phyloP scores from a whole-genome alignment of 2,329 filamentous ascomycete genomes.

The Neobulgaria alba region DNA sequence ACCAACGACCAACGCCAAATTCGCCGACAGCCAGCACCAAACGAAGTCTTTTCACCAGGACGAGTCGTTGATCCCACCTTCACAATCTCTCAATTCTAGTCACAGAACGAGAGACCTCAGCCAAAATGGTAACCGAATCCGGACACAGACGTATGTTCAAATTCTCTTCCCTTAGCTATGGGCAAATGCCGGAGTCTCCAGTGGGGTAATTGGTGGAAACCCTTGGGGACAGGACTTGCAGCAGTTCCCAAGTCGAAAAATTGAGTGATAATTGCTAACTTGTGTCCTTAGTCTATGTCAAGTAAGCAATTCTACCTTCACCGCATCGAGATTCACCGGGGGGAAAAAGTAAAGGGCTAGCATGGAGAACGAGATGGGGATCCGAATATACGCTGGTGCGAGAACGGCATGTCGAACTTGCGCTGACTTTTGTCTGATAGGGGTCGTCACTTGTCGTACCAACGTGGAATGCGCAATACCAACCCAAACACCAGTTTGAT shows the following conservation, averaged over 20 bases:
- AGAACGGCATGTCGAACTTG: not conserved
- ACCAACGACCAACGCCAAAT: conserved; percentile 21
- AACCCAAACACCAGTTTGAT: conserved; percentile 88
- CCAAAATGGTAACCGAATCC: conserved; percentile 82
- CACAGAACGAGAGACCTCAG: conserved; percentile 40
- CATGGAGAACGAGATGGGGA: not conserved
- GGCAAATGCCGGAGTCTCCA: not conserved
- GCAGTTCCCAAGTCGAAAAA: not conserved
- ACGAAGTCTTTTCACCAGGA: conserved; percentile 27
- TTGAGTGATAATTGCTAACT: conserved; percentile 22
- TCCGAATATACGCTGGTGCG: conserved; percentile 2
- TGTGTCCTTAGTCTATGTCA: conserved; percentile 65
- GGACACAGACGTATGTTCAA: conserved; percentile 76
- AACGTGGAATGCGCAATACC: conserved; percentile 87
- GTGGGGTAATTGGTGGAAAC: not conserved
- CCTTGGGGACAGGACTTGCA: too few species aligned
- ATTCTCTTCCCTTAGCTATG: conserved; percentile 2
- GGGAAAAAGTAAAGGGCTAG: not conserved
- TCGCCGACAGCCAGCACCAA: conserved; percentile 23
- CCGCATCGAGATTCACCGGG: not conserved
- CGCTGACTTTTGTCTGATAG: conserved; percentile 37
- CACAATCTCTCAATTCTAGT: conserved; percentile 30
- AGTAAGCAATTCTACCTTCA: conserved; percentile 51
- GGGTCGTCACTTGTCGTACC: conserved; percentile 97
- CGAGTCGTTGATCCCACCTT: conserved; percentile 22